Percentiles rank a stretch among this genome's conserved stretches.
phyloP scores from a whole-genome alignment of 2,329 filamentous ascomycete species.

The Fusarium illudens region DNA sequence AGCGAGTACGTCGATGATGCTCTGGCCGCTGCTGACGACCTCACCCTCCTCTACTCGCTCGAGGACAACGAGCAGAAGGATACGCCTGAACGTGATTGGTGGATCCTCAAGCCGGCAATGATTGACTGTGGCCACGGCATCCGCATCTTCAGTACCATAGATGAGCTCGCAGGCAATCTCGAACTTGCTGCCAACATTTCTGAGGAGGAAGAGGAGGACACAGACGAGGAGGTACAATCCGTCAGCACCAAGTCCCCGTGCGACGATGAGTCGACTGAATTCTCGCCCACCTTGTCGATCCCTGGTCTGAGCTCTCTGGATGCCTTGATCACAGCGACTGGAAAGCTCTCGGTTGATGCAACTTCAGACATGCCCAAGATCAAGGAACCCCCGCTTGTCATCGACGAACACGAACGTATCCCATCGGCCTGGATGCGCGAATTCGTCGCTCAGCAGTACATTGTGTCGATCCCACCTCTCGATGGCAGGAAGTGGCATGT shows the following conservation, averaged over 20 bases:
- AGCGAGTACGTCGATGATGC: conserved; percentile 51
- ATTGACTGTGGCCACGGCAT: conserved; percentile 52
- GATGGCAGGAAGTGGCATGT: conserved; percentile 50
- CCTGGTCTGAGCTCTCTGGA: conserved; percentile 45
- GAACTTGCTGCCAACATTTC: conserved; percentile 49
- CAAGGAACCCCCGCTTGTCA: conserved; percentile 32
- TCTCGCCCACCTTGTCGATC: conserved; percentile 35
- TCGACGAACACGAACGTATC: conserved; percentile 46
- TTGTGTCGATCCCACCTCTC: conserved; percentile 44
- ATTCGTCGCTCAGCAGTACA: conserved; percentile 51
- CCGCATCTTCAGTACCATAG: conserved; percentile 50
- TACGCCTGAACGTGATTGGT: conserved; percentile 47
- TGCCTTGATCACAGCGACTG: conserved; percentile 42
- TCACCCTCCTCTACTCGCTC: conserved; percentile 47
- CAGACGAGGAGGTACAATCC: neutral
- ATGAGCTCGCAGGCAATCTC: conserved; percentile 47
- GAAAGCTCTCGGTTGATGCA: conserved; percentile 27
- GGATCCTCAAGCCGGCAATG: conserved; percentile 52
- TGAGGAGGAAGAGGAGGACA: conserved; percentile 37
- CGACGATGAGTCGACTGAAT: conserved; percentile 9
- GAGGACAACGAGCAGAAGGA: conserved; percentile 46
- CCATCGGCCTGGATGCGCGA: conserved; percentile 49
- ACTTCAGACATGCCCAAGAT: neutral
- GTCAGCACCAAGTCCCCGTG: neutral
- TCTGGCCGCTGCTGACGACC: conserved; percentile 48